Base-by-base conservation (phyloP, 2,329 filamentous ascomycete genomes). In the Rhynchosporium agropyri region DNA sequence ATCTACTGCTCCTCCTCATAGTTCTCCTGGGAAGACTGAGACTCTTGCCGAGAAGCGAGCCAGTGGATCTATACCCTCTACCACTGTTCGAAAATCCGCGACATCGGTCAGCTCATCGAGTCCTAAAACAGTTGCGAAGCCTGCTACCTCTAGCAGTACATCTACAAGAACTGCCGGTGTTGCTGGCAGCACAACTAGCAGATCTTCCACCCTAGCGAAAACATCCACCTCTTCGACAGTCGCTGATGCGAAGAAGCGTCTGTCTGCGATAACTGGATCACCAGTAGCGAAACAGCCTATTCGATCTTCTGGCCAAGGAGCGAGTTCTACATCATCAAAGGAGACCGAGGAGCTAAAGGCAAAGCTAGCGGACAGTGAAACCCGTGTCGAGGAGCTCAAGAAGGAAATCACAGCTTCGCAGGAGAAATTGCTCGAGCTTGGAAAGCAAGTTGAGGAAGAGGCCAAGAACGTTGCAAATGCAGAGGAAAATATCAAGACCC, bases 291-390 rank as follows among this genome's bases (percentile, higher is more conserved):
- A 76, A 58, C 80, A 83, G 66, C 73, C 76, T 4, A 62, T 78
- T n/a, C 79, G 80, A 31, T 71, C 67, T 29, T 36, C 67, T 26
- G 54, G 60, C 26, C 51, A 61, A 33, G 28, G 29, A 49, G 7
- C 58, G 3, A 20, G 20, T 45, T 20, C 68, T 28, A 73, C 78
- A 15, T 68, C 76, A 7, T 73, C 80, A 26, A 87, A 84, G 75
- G 84, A 85, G 69, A 76, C 84, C 3, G 85, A 88, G 56, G 81
- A 84, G 51, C 78, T 89, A 49, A 88, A 85, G 76, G 74, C 78
- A 7, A 86, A 87, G 74, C 77, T 89, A 28, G 77, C 79, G 4
- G 79, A 83, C 38, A 85, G 83, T 65, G 84, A 88, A 70, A 74
- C 79, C 6, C 83, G 86, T 70, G 82, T 88, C 9, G 79, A 82